These are phyloP conservation scores for Trametes versicolor DNA, from an alignment of 1,284 basidiomycete species.

Conservation along the genomic window DNA sequence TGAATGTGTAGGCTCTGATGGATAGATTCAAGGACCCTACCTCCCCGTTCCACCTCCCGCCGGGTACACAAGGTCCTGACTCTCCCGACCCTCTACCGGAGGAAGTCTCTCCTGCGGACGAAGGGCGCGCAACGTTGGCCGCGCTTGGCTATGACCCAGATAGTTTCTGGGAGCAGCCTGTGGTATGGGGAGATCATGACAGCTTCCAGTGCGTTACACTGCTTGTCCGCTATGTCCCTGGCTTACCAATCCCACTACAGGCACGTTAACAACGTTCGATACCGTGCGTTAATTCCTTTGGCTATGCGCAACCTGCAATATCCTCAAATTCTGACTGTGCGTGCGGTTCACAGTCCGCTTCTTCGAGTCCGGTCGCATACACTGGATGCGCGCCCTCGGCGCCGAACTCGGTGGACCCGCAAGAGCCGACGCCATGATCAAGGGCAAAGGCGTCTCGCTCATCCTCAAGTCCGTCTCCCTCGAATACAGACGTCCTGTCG, in stretches of 20 bases:
- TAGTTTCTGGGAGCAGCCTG: conserved; percentile 76
- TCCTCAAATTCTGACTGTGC: background rate
- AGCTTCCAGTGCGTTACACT: conserved; percentile 68
- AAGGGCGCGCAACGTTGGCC: conserved; percentile 55
- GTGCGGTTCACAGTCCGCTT: conserved; percentile 48
- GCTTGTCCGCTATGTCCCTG: background rate
- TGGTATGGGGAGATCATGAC: conserved; percentile 82
- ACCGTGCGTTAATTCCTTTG: conserved; percentile 54
- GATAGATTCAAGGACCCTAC: conserved; percentile 70
- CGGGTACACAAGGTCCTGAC: conserved; percentile 67
- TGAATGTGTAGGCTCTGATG: conserved; percentile 51
- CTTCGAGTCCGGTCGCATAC: conserved; percentile 76
- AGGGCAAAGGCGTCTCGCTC: conserved; percentile 69
- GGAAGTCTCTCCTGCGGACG: conserved; percentile 42
- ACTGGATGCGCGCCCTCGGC: conserved; percentile 68
- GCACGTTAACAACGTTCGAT: conserved; percentile 81
- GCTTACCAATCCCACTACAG: conserved; percentile 46
- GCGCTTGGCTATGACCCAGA: conserved; percentile 64
- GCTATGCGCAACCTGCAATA: background rate
- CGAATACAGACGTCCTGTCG: conserved; percentile 72
- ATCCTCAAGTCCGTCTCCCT: conserved; percentile 77
- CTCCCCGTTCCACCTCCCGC: conserved; percentile 71
- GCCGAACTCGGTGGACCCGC: conserved; percentile 65
- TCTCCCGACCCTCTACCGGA: conserved; percentile 55
- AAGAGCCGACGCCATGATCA: conserved; percentile 63